phyloP scores from a whole-genome alignment of 129 eudicot genomes.

The Tanacetum coccineum region DNA sequence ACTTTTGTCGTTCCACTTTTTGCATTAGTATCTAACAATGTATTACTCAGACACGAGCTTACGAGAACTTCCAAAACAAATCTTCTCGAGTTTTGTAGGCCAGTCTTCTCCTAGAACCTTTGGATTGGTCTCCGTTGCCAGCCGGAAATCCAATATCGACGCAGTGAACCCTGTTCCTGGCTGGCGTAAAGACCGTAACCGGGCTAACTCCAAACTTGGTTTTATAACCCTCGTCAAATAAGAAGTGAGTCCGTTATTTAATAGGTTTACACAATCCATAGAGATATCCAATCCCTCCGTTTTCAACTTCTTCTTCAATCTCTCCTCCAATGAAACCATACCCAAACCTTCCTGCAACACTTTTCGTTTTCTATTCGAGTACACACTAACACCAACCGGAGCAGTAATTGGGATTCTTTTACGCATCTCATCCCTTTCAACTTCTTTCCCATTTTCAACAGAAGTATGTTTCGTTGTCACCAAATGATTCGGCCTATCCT shows the following conservation, averaged over 20 bases:
- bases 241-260: conserved; percentile 59
- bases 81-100: conserved; percentile 60
- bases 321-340: conserved; percentile 45
- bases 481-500: conserved; percentile 55
- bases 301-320: conserved; percentile 64
- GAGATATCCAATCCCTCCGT: conserved; percentile 48
- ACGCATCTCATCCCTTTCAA: conserved; percentile 44
- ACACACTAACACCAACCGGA: conserved; percentile 61
- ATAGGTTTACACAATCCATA: conserved; percentile 54
- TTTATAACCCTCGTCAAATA: conserved; percentile 51
- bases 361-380: conserved; percentile 44
- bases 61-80: conserved; percentile 20
- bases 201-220: conserved; percentile 49
- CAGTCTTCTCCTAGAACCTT: conserved; percentile 71
- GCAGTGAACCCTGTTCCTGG: conserved; percentile 25
- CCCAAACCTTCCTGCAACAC: conserved; percentile 28
- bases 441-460: conserved; percentile 64
- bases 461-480: conserved; percentile 31
- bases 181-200: conserved; percentile 32
- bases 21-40: conserved; percentile 28
- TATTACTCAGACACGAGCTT: conserved; percentile 10
- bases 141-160: conserved; percentile 61
- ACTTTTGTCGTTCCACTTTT: conserved; percentile 31
- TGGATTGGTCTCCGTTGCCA: conserved; percentile 63
- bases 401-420: conserved; percentile 72